Evolutionary conservation across 441 rosid genomes (phyloP).

Genomic region (Jatropha multifida): DNA sequence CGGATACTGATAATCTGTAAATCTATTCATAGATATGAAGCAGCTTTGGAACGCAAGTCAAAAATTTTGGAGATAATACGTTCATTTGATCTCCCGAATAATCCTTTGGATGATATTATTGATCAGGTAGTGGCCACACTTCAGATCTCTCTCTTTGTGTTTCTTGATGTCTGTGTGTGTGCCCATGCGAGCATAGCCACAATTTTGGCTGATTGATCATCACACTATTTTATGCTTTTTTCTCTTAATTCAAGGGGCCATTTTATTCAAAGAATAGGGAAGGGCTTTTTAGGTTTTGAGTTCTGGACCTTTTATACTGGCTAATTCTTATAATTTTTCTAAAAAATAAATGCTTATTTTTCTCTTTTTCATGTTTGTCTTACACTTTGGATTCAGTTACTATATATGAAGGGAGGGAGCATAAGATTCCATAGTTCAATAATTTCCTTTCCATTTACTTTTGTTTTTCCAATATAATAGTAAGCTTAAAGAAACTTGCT

Average conservation of each 20-base stretch:
- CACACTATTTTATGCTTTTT: no score
- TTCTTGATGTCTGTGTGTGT: background rate
- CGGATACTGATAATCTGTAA: conserved; percentile 22
- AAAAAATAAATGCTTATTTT: background rate
- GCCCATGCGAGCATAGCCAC: no score
- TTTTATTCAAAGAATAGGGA: background rate
- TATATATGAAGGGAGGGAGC: background rate
- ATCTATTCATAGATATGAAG: conserved; percentile 68
- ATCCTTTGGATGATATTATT: conserved; percentile 96
- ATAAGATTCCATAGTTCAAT: background rate
- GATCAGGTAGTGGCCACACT: conserved; percentile 64
- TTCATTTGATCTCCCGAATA: conserved; percentile 89
- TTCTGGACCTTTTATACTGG: background rate
- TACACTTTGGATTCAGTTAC: background rate
- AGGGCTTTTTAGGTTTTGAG: background rate
- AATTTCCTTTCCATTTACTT: background rate
- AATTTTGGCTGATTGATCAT: no score
- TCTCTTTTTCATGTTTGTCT: background rate
- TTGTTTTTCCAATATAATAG: no score
- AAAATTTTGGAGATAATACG: conserved; percentile 93
- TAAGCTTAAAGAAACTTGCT: no score
- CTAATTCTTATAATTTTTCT: background rate
- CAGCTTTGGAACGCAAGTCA: conserved; percentile 77
- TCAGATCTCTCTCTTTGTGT: background rate
- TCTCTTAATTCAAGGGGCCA: background rate